Conservation (phyloP, 495 filamentous ascomycete genomes). For the Podospora australis region DNA sequence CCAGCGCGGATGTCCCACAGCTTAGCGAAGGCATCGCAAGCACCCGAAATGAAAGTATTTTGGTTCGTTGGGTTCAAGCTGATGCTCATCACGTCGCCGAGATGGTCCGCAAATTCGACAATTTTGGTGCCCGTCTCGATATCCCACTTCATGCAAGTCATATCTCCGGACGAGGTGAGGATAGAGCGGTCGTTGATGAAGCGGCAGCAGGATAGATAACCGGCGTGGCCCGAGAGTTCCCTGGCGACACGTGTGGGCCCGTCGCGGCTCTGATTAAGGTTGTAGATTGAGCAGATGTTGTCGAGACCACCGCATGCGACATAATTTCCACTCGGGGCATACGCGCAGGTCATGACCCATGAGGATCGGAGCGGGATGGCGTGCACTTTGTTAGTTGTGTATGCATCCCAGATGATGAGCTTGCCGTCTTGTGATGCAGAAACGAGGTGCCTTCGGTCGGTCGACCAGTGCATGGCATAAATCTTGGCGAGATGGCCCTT, state of each 20-base stretch:
- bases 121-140: slow-evolving; percentile 96
- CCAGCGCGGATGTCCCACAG: slow-evolving; percentile 98
- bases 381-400: slow-evolving; percentile 99
- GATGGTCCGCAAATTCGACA: slow-evolving; percentile 95
- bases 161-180: slow-evolving; percentile 95
- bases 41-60: slow-evolving; percentile 96
- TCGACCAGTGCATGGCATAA: slow-evolving; percentile 99
- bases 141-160: slow-evolving; percentile 99
- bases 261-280: slow-evolving; percentile 86
- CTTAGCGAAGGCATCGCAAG: slow-evolving; percentile 97
- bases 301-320: slow-evolving; percentile 97
- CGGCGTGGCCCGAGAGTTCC: slow-evolving; percentile 93
- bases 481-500: slow-evolving; percentile 99
- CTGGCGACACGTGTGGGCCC: slow-evolving; percentile 94
- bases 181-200: slow-evolving; percentile 99
- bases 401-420: slow-evolving; percentile 99
- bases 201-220: slow-evolving; percentile 95
- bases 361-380: slow-evolving; percentile 97
- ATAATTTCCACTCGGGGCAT: slow-evolving; percentile 96
- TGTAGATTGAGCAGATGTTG: slow-evolving; percentile 99
- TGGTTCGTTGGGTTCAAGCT: slow-evolving; percentile 99
- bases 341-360: slow-evolving; percentile 99
- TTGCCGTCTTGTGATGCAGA: slow-evolving; percentile 99
- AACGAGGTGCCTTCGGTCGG: slow-evolving; percentile 93
- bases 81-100: slow-evolving; percentile 99